These are phyloP conservation scores for Fraxinus baroniana DNA, from an alignment of 305 asterid genomes.

Conservation along the genomic window DNA sequence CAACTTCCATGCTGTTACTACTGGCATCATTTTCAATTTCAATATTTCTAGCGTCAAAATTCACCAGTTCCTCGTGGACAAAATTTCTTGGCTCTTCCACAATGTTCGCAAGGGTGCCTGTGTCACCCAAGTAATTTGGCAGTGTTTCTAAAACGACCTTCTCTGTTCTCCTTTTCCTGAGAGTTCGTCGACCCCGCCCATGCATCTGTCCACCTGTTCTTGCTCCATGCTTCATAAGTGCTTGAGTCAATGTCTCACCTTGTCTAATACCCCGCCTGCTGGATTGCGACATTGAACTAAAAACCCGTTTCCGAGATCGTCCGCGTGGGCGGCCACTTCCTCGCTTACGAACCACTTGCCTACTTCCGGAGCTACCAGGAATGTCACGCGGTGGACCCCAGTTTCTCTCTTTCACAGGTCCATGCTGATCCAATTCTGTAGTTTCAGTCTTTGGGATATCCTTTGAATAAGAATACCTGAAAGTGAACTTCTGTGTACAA, in stretches of 20 bases:
- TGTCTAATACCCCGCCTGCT: slow-evolving; percentile 42
- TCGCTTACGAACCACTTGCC: slow-evolving; percentile 32
- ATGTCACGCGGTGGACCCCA: slow-evolving; percentile 29
- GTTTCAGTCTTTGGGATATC: slow-evolving; percentile 29
- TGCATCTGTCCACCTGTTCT: slow-evolving; percentile 64
- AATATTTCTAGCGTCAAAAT: slow-evolving; percentile 26
- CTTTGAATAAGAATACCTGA: slow-evolving; percentile 21
- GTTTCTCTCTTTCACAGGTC: slow-evolving; percentile 31
- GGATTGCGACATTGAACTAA: slow-evolving; percentile 33
- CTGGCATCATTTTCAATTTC: slow-evolving; percentile 45
- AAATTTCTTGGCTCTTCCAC: slow-evolving; percentile 35
- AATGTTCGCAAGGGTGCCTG: slow-evolving; percentile 27
- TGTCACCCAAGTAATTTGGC: slow-evolving; percentile 34
- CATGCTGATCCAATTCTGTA: slow-evolving; percentile 19
- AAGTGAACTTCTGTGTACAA: slow-evolving; percentile 43
- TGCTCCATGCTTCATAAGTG: slow-evolving; percentile 57
- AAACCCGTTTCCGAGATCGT: slow-evolving; percentile 42
- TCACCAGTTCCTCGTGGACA: slow-evolving; percentile 26
- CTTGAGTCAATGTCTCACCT: slow-evolving; percentile 48
- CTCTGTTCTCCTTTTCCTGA: slow-evolving; percentile 65
- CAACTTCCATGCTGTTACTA: slow-evolving; percentile 57
- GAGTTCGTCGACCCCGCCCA: slow-evolving; percentile 76
- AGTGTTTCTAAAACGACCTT: slow-evolving; percentile 33
- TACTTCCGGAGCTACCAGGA: slow-evolving; percentile 29
- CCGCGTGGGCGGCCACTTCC: slow-evolving; percentile 67